Conservation (phyloP, 306 rosid species). For the Medicago ruthenica region DNA sequence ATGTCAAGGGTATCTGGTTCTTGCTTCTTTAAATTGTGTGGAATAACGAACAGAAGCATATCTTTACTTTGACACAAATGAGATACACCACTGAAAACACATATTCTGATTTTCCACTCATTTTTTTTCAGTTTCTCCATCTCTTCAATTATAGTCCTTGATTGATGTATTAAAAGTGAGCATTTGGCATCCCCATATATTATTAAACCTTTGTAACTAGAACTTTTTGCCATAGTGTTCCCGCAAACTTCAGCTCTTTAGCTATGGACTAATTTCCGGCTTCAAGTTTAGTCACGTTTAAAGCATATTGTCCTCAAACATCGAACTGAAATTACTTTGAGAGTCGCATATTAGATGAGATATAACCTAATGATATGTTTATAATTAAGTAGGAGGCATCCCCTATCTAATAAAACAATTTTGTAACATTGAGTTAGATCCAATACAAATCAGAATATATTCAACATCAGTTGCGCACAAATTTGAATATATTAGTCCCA, state of each 20-base stretch:
- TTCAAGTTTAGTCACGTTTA: no score
- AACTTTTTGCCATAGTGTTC: no score
- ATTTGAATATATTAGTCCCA: neutral
- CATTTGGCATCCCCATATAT: no score
- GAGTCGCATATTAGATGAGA: neutral
- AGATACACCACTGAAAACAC: constrained; percentile 34
- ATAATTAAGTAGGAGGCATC: neutral
- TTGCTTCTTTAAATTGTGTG: constrained; percentile 36
- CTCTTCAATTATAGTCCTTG: constrained; percentile 26
- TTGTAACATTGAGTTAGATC: no score
- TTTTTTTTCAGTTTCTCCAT: constrained; percentile 25
- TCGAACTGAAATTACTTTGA: no score
- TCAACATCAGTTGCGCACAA: neutral
- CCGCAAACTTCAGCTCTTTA: no score
- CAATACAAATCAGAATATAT: neutral
- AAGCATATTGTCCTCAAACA: no score
- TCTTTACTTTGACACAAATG: constrained; percentile 32
- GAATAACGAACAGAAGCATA: constrained; percentile 39
- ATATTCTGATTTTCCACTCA: constrained; percentile 31
- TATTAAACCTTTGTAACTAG: no score
- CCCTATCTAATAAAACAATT: neutral
- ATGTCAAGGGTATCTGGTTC: constrained; percentile 45
- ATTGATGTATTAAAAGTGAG: constrained; percentile 20
- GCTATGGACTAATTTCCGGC: no score
- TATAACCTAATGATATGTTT: neutral